Percentiles rank a stretch among this genome's conserved stretches.
Evolutionary conservation across 169 alveolate genomes (phyloP).

Genomic region (Eimeria zaria): DNA sequence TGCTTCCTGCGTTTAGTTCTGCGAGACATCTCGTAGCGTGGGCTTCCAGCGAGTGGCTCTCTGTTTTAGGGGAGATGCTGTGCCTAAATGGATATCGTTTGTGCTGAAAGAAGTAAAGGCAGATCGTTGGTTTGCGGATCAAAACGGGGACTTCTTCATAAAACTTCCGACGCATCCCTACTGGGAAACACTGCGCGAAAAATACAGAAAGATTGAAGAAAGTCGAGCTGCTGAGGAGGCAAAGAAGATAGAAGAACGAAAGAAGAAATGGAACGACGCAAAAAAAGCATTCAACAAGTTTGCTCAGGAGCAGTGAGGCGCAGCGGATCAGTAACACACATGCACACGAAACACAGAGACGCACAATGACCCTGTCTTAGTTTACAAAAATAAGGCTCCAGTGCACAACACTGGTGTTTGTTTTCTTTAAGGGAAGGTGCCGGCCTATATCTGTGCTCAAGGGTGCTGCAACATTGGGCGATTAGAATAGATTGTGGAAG

Average conservation of each 20-base stretch:
- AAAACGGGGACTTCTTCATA: constrained; percentile 61
- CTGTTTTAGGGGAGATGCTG: constrained; percentile 58
- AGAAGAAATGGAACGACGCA: constrained; percentile 31
- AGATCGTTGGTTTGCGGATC: constrained; percentile 73
- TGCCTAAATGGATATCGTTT: constrained; percentile 63
- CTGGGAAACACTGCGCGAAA: constrained; percentile 55
- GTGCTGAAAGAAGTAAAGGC: constrained; percentile 79
- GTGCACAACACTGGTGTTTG: neutral
- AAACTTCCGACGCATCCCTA: constrained; percentile 72
- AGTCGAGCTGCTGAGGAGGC: constrained; percentile 35
- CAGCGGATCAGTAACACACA: neutral
- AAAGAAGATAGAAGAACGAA: constrained; percentile 12
- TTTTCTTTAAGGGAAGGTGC: neutral
- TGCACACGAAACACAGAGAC: neutral
- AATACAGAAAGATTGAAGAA: constrained; percentile 33
- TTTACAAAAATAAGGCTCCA: neutral
- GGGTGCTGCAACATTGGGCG: neutral
- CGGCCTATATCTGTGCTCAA: neutral
- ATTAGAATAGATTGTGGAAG: neutral
- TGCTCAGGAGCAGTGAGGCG: constrained; percentile 61
- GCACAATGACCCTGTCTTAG: neutral
- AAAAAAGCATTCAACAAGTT: constrained; percentile 44
- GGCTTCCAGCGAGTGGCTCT: constrained; percentile 80
- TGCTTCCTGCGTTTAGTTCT: constrained; percentile 42
- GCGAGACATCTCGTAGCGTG: constrained; percentile 67